Percentiles rank a stretch among this genome's conserved stretches.
phyloP scores from a whole-genome alignment of 192 early-diverging fungal genomes.

The Coemansia sp. region DNA sequence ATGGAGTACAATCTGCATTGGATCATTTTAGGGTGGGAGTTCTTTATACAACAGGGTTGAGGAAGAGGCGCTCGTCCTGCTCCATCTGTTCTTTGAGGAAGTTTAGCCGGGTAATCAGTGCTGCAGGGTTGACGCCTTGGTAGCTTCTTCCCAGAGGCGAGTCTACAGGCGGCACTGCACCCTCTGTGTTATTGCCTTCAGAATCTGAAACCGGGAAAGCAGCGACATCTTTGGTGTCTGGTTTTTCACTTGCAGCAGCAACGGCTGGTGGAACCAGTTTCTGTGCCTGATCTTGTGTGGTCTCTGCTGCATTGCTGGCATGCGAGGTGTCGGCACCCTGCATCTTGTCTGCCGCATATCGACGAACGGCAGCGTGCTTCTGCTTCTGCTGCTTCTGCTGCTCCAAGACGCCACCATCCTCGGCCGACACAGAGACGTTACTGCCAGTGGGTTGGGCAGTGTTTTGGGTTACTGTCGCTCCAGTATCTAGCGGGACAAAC shows the following conservation, averaged over 20 bases:
- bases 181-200: too few species aligned
- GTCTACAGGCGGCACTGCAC: not conserved
- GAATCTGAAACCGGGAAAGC: not conserved
- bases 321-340: not conserved
- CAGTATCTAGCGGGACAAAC: not conserved
- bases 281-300: not conserved
- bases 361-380: not conserved
- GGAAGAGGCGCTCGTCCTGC: constrained; percentile 37
- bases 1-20: not conserved
- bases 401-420: not conserved
- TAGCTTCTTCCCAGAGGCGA: constrained; percentile 22
- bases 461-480: constrained; percentile 2
- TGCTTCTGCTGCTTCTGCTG: not conserved
- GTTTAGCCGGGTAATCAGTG: constrained; percentile 41
- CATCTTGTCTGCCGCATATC: not conserved
- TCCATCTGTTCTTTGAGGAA: constrained; percentile 52
- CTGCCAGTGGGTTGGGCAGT: not conserved
- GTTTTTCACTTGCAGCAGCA: not conserved
- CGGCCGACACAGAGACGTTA: not conserved
- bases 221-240: not conserved
- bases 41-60: constrained; percentile 13
- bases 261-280: not conserved
- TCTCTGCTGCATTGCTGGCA: not conserved
- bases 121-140: constrained; percentile 43
- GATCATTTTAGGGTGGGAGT: not conserved